These are phyloP conservation scores for Moesziomyces antarcticus DNA, from an alignment of 1,284 basidiomycete species.

Conservation along the genomic window DNA sequence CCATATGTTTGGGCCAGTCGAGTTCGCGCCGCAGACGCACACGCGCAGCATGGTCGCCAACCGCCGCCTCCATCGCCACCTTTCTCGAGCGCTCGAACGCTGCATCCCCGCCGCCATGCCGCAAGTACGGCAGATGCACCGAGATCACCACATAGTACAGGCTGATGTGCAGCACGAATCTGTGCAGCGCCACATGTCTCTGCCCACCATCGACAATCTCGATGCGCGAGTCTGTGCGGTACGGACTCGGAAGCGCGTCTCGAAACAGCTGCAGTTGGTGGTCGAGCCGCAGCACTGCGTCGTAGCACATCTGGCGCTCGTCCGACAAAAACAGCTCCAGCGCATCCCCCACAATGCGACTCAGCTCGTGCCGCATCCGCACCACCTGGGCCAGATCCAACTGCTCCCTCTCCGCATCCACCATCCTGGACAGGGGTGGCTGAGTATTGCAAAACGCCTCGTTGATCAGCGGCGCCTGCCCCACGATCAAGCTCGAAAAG, in stretches of 20 bases:
- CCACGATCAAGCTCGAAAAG: conserved; percentile 5
- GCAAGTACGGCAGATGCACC: conserved; percentile 22
- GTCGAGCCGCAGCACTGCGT: conserved; percentile 7
- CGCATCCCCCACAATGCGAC: conserved; percentile 6
- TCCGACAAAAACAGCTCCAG: conserved; percentile 19
- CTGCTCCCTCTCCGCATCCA: background rate
- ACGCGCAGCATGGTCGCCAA: conserved; percentile 9
- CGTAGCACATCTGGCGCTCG: conserved; percentile 10
- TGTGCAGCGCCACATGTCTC: conserved; percentile 11
- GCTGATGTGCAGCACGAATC: conserved; percentile 19
- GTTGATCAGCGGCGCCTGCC: conserved; percentile 22
- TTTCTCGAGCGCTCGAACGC: conserved; percentile 17
- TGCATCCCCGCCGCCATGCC: conserved; percentile 11
- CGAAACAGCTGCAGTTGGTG: conserved; percentile 7
- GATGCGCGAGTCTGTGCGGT: background rate
- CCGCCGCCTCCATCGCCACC: conserved; percentile 14
- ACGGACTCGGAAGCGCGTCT: background rate
- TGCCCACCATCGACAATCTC: conserved; percentile 2
- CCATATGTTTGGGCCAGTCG: conserved; percentile 18
- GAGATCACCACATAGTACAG: conserved; percentile 16
- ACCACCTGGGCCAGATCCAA: conserved; percentile 7
- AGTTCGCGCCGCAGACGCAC: background rate
- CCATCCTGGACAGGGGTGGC: background rate
- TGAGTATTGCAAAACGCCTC: background rate
- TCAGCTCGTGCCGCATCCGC: conserved; percentile 12